Evolutionary conservation across 73 alveolate species (phyloP).

Genomic region (Tetrahymena malaccensis): DNA sequence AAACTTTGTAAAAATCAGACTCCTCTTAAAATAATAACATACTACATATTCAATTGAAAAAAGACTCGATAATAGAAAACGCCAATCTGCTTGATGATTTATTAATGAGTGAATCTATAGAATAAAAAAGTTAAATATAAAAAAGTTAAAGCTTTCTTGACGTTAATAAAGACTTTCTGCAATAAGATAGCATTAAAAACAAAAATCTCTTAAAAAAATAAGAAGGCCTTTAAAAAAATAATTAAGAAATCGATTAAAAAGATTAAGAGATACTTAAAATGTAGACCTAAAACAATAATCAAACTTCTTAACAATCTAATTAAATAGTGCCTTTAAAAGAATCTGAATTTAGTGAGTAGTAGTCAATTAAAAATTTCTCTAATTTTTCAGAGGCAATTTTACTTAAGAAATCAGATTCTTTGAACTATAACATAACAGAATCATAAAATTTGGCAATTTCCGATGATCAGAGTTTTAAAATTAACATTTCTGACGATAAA

Average conservation of each 20-base stretch:
- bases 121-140: no score
- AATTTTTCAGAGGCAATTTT: not conserved
- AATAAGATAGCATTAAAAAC: not conserved
- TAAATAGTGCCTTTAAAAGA: not conserved
- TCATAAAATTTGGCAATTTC: not conserved
- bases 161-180: not conserved
- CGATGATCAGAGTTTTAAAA: not conserved
- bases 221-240: not conserved
- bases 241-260: not conserved
- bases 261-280: not conserved
- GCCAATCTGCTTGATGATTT: not conserved
- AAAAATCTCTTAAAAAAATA: not conserved
- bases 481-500: not conserved
- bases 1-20: not conserved
- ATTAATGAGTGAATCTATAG: not conserved
- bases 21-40: not conserved
- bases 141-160: not conserved
- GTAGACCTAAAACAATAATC: no score
- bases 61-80: not conserved
- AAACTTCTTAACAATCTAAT: no score
- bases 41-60: not conserved
- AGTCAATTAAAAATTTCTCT: not conserved
- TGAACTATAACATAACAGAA: not conserved
- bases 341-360: not conserved
- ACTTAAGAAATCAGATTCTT: not conserved